A percentile compares a stretch with the other conserved stretches of the same genome.
These are phyloP conservation scores for Starmera quercuum DNA, from an alignment of 805 yeast genomes.

Conservation along the genomic window DNA sequence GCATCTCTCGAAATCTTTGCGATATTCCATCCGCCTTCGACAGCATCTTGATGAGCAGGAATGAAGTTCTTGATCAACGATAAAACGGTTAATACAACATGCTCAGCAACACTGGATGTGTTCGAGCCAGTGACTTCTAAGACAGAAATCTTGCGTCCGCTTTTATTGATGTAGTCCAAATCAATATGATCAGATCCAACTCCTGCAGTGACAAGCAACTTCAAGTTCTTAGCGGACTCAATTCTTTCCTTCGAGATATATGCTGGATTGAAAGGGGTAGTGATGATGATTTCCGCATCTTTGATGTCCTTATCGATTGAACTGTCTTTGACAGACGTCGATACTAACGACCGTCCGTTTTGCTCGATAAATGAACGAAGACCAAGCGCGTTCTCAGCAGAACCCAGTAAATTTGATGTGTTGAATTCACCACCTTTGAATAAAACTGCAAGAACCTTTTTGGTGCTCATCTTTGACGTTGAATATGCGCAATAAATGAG, in stretches of 20 bases:
- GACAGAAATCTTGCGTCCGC: slow-evolving; percentile 56
- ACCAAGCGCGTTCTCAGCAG: slow-evolving; percentile 72
- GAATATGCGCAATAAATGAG: too few relatives aligned
- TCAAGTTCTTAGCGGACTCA: slow-evolving; percentile 62
- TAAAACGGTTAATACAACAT: slow-evolving; percentile 67
- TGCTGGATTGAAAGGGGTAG: slow-evolving; percentile 82
- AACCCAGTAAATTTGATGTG: slow-evolving; percentile 49
- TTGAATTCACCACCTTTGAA: slow-evolving; percentile 23
- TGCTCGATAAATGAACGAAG: slow-evolving; percentile 54
- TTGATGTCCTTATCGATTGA: slow-evolving; percentile 56
- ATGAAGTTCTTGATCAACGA: slow-evolving; percentile 68
- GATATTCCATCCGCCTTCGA: slow-evolving; percentile 62
- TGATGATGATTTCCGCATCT: slow-evolving; percentile 70
- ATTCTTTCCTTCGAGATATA: slow-evolving; percentile 63
- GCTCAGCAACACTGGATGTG: slow-evolving; percentile 76
- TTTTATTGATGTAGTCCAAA: slow-evolving; percentile 51
- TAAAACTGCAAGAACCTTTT: slow-evolving; percentile 20
- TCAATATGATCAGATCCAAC: slow-evolving; percentile 82
- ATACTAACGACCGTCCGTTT: slow-evolving; percentile 58
- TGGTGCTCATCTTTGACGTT: too few relatives aligned
- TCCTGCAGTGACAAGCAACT: slow-evolving; percentile 71
- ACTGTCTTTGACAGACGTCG: slow-evolving; percentile 66
- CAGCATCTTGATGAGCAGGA: slow-evolving; percentile 68
- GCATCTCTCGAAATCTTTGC: slow-evolving; percentile 69
- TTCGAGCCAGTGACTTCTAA: slow-evolving; percentile 80